Percentiles rank a stretch among this genome's conserved stretches.
Conservation (phyloP, 805 yeast genomes). For the Wickerhamomyces pijperi region DNA sequence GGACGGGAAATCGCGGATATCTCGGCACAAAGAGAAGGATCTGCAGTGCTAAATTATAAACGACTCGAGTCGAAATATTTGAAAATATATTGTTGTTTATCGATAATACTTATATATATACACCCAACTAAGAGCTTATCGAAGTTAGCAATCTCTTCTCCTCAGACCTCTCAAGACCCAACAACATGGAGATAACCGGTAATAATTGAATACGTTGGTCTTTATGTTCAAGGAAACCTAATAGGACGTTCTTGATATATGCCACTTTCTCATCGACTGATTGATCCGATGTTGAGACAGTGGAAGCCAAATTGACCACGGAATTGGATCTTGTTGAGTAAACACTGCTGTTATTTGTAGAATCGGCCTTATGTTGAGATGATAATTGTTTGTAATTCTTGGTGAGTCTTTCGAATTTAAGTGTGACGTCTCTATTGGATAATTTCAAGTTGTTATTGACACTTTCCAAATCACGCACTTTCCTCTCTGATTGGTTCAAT, state of each 20-base stretch:
- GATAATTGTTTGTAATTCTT: conserved; percentile 59
- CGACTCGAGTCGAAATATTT: too few relatives aligned
- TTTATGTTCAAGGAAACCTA: conserved; percentile 83
- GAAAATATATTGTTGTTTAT: too few relatives aligned
- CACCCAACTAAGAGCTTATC: too few relatives aligned
- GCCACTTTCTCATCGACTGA: conserved; percentile 42
- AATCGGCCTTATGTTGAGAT: conserved; percentile 32
- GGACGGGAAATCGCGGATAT: too few relatives aligned
- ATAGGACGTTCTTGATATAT: conserved; percentile 78
- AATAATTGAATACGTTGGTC: conserved; percentile 82
- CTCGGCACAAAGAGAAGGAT: too few relatives aligned
- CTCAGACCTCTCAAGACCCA: conserved; percentile 60
- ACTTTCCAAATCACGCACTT: conserved; percentile 44
- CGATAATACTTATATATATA: too few relatives aligned
- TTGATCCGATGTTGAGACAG: background rate
- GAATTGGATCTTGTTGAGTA: conserved; percentile 27
- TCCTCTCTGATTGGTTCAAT: conserved; percentile 36
- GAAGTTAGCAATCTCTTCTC: conserved; percentile 50
- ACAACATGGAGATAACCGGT: conserved; percentile 73
- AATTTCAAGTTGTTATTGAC: conserved; percentile 42
- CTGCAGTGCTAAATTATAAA: too few relatives aligned
- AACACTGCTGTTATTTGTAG: conserved; percentile 9
- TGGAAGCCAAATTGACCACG: conserved; percentile 5
- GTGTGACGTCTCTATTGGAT: conserved; percentile 54
- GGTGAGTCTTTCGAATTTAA: conserved; percentile 57